Base-by-base conservation (phyloP, 129 eudicot species). In the Tagetes erecta region DNA sequence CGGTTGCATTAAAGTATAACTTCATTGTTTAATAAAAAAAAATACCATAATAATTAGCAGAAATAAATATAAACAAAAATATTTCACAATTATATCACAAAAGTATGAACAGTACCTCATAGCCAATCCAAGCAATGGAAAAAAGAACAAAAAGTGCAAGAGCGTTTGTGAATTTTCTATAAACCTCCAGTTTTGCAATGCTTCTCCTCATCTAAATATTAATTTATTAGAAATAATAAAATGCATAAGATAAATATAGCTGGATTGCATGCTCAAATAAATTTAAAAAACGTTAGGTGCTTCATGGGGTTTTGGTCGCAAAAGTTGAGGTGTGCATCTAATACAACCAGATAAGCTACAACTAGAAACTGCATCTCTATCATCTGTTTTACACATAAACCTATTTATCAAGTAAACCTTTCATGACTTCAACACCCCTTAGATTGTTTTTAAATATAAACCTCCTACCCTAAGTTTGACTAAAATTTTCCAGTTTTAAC, bases 61-160 rank as follows among this genome's bases (percentile, higher is more conserved):
- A 63, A 41, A 14, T 50, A 52, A 79, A 39, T 2, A 71, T 33
- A 5, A 52, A 8, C 31, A 5, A 30, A 78, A 50, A 70, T 10
- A 10, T 14, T 40, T 45, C 55, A 71, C 42, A 20, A n/a, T 51
- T 51, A 27, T n/a, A 13, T 47, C 50, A 58, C 34, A 34, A 8
- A 27, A 65, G 65, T 11, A 37, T 2, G 38, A 30, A 40, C 4
- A 46, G 35, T 84, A 89, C 96, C 96, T 89, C 96, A 69, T 84
- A 89, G 72, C 96, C 96, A 76, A 89, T 84, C 96, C 96, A 89
- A 77, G 91, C 96, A 84, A 89, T 89, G 56, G 96, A 89, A 8
- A 89, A 77, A 39, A 86, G 86, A 80, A 89, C 96, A 86, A 89
- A 86, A 41, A 89, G 67, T 40, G 96, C 91, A 67, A 89, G 87